Evolutionary conservation across 192 early-diverging fungal genomes (phyloP).

Genomic region (Coemansia sp.): DNA sequence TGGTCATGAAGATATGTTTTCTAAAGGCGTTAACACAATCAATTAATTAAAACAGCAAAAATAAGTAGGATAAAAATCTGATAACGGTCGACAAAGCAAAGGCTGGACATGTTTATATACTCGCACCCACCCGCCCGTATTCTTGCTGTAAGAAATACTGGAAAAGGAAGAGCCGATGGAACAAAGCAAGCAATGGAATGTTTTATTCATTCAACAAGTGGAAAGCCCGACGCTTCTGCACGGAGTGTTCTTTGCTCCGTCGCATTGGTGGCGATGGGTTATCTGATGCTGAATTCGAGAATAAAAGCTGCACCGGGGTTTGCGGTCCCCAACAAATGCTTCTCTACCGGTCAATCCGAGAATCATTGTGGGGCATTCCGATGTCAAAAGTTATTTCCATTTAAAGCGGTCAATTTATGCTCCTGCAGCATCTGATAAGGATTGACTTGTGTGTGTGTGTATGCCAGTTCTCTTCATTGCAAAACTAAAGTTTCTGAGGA

Average conservation of each 20-base stretch:
- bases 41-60: background rate
- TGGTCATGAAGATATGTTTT: background rate
- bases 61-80: background rate
- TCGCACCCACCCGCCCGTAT: no score
- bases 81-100: no score
- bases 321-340: background rate
- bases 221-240: background rate
- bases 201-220: background rate
- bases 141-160: no score
- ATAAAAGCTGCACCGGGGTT: background rate
- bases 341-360: slow-evolving; percentile 1
- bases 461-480: no score
- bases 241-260: background rate
- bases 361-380: background rate
- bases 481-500: no score
- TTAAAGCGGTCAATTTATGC: no score
- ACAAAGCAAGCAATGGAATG: background rate
- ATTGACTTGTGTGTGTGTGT: no score
- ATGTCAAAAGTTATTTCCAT: background rate
- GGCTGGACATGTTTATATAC: no score
- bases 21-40: background rate
- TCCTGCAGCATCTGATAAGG: background rate
- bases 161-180: background rate
- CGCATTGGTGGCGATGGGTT: background rate
- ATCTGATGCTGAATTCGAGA: background rate